Evolutionary conservation across 345 rosid genomes (phyloP).

Genomic region (Kernera saxatilis): DNA sequence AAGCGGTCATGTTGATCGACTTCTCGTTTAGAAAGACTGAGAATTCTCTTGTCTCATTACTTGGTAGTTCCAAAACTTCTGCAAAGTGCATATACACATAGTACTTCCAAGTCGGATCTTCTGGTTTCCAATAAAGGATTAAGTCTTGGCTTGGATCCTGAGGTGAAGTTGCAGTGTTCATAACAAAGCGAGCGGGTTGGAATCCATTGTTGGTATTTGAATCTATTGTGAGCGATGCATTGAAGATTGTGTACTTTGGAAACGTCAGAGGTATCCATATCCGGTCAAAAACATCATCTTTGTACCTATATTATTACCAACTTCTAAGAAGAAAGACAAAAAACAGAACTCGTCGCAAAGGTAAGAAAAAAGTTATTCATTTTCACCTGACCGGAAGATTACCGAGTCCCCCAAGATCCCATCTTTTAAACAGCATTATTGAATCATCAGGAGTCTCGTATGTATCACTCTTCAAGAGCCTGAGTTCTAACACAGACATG

Average conservation of each 20-base stretch:
- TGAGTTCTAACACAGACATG: slow-evolving; percentile 40
- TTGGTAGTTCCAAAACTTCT: slow-evolving; percentile 13
- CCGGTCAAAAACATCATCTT: slow-evolving; percentile 24
- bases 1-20: no score
- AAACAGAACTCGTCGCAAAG: no score
- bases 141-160: neutral
- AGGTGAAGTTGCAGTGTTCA: slow-evolving; percentile 30
- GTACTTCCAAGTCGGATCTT: neutral
- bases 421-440: neutral
- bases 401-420: neutral
- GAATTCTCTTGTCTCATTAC: slow-evolving; percentile 31
- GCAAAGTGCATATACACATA: slow-evolving; percentile 39
- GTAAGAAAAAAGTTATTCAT: no score
- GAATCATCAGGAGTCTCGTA: slow-evolving; percentile 3
- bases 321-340: no score
- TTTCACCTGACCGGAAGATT: neutral
- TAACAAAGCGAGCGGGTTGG: slow-evolving; percentile 21
- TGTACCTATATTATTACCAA: no score
- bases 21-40: no score
- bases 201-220: neutral
- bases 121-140: neutral
- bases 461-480: slow-evolving; percentile 27
- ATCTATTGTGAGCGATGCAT: neutral
- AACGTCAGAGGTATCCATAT: slow-evolving; percentile 9
- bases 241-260: neutral